Percentiles rank a stretch among this genome's conserved stretches.
These are phyloP conservation scores for Delitschia confertaspora DNA, from an alignment of 495 filamentous ascomycete species.

Conservation along the genomic window DNA sequence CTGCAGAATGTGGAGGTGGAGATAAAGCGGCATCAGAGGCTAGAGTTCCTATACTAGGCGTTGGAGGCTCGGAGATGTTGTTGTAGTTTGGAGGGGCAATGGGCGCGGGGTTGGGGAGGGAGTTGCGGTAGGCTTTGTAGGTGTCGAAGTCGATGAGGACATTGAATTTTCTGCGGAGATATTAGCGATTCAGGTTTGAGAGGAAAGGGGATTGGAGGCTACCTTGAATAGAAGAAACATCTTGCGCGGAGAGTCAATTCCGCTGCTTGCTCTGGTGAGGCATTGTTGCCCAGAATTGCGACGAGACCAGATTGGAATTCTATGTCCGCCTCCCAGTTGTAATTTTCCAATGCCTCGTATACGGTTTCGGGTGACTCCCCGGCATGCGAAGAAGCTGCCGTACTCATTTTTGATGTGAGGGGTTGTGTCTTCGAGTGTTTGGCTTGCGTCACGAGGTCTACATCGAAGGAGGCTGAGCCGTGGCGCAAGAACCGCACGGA, in stretches of 20 bases:
- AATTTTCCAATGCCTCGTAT: slow-evolving; percentile 41
- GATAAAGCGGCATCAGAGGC: neutral
- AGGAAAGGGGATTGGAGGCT: neutral
- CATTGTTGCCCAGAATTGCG: slow-evolving; percentile 39
- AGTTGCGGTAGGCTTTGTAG: slow-evolving; percentile 34
- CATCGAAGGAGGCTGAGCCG: neutral
- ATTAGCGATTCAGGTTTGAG: neutral
- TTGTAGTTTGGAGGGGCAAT: slow-evolving; percentile 1
- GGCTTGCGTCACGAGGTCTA: neutral
- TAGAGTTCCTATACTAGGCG: neutral
- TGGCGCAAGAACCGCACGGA: too few species aligned
- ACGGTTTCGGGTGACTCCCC: slow-evolving; percentile 20
- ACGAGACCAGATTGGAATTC: slow-evolving; percentile 45
- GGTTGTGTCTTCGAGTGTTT: too few species aligned
- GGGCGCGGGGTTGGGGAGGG: slow-evolving; percentile 2
- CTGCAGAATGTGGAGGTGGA: neutral
- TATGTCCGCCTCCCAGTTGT: slow-evolving; percentile 45
- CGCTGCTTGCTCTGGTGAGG: slow-evolving; percentile 36
- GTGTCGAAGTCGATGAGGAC: slow-evolving; percentile 35
- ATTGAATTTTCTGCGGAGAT: slow-evolving; percentile 32
- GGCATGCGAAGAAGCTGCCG: slow-evolving; percentile 7
- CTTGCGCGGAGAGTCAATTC: slow-evolving; percentile 41
- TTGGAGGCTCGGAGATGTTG: neutral
- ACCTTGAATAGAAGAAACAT: slow-evolving; percentile 41
- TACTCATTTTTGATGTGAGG: slow-evolving; percentile 7